Evolutionary conservation across 306 rosid genomes (phyloP), one percentile per base, ranked within the genome.

Genomic region (Hippophae rhamnoides): DNA sequence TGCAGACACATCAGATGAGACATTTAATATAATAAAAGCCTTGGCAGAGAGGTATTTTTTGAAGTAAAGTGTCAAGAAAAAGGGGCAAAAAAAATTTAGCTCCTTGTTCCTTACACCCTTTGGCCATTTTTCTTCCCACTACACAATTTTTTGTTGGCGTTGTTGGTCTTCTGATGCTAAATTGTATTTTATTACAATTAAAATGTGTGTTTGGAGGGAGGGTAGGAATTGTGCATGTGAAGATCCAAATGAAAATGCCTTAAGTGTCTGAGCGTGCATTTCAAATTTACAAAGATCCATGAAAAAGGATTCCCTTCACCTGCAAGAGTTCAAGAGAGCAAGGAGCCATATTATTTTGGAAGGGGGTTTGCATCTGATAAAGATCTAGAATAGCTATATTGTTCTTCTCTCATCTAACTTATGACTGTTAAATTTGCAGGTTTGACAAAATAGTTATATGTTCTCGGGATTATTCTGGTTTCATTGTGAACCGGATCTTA

Each of bases 391-490:
- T 14, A 53, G 7, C 2, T 31, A 54, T 48, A 52, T 47, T 31
- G 41, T 42, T 45, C 41, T 73, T 58, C 52, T 50, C 31, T 62
- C 58, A 51, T 52, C 58, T 38, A 40, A 62, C 47, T 66, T 14
- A 6, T n/a, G n/a, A 3, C 41, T 45, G 54, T 23, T 42, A 8
- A 43, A 6, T 23, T 58, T 68, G 62, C 73, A 77, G 86, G 77
- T 72, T 81, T 55, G 76, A 80, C 23, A 77, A 81, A 75, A 81
- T 42, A 46, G 78, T 77, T 18, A 58, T 71, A 74, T 77, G 81
- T 72, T 87, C 95, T 61, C 79, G 62, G 70, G 98, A 90, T 58
- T 87, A 68, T 78, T 70, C 95, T 1, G 98, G 98, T 65, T 90
- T 90, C 76, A 77, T 87, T 26, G 89, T 90, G 56, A 90, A 90